Percentiles rank a stretch among this genome's conserved stretches.
These are phyloP conservation scores for Dentipellis sp. DNA, from an alignment of 768 basidiomycete genomes.

Conservation along the genomic window DNA sequence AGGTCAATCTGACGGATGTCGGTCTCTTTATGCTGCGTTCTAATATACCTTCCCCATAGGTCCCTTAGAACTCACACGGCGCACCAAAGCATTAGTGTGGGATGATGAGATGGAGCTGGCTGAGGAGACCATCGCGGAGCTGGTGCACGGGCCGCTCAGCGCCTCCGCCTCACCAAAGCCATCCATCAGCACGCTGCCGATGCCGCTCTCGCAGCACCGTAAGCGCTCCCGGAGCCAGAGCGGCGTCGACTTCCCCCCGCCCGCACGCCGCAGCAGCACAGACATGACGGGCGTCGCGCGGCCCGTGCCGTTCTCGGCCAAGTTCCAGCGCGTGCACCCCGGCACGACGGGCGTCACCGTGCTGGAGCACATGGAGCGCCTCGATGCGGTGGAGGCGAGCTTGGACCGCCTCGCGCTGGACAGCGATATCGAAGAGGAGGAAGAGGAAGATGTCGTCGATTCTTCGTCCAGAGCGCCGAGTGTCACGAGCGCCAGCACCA, in stretches of 20 bases:
- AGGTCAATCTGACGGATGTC: constrained; percentile 32
- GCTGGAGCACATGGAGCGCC: constrained; percentile 74
- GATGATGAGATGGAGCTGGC: constrained; percentile 68
- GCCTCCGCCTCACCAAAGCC: constrained; percentile 42
- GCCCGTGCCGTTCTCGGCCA: constrained; percentile 78
- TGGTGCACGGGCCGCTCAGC: constrained; percentile 21
- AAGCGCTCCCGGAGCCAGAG: constrained; percentile 52
- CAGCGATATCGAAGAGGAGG: constrained; percentile 36
- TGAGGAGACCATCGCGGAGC: constrained; percentile 28
- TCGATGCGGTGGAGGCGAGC: constrained; percentile 77
- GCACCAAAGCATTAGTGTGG: constrained; percentile 75
- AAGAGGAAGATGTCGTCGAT: constrained; percentile 3
- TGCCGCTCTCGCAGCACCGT: constrained; percentile 36
- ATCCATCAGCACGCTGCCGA: constrained; percentile 55
- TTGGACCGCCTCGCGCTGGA: constrained; percentile 64
- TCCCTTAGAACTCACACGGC: constrained; percentile 84
- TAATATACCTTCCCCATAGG: constrained; percentile 33
- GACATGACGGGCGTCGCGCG: constrained; percentile 56
- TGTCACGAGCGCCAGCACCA: constrained; percentile 1
- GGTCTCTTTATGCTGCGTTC: background rate
- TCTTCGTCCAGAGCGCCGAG: constrained; percentile 3
- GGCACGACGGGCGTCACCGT: constrained; percentile 83
- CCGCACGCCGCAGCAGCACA: constrained; percentile 52
- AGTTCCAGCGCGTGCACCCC: constrained; percentile 75
- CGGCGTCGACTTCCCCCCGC: constrained; percentile 64